These are phyloP conservation scores for Endotrypanum monterogeii DNA, from an alignment of 208 protist genomes.

Conservation along the genomic window DNA sequence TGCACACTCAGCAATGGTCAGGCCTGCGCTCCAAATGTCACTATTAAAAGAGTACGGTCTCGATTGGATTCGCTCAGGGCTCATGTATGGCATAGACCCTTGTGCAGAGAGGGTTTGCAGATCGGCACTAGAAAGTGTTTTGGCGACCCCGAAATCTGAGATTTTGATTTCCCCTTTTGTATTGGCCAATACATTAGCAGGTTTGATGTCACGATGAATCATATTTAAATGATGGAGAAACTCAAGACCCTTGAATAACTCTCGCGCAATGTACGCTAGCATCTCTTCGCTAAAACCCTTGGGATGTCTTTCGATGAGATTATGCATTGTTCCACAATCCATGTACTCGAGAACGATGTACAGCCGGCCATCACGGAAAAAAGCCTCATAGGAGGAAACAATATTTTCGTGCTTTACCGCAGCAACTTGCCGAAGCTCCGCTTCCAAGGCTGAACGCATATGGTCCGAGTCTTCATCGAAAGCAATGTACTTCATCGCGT, in stretches of 20 bases:
- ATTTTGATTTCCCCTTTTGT: constrained; percentile 95
- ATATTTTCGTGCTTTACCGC: constrained; percentile 88
- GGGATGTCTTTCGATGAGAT: constrained; percentile 75
- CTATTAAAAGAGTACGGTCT: constrained; percentile 89
- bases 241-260: constrained; percentile 83
- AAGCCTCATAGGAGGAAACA: constrained; percentile 90
- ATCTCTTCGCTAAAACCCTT: constrained; percentile 76
- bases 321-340: constrained; percentile 87
- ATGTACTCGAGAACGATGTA: constrained; percentile 93
- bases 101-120: constrained; percentile 84
- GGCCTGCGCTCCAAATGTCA: constrained; percentile 93
- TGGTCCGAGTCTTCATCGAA: constrained; percentile 79
- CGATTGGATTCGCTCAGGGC: constrained; percentile 90
- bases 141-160: constrained; percentile 96
- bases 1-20: constrained; percentile 89
- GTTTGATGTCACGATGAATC: constrained; percentile 97
- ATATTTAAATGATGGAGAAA: constrained; percentile 87
- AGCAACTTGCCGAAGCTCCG: constrained; percentile 82
- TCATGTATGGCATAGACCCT: constrained; percentile 95
- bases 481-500: constrained; percentile 87
- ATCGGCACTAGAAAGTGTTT: constrained; percentile 77
- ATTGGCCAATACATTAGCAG: constrained; percentile 97
- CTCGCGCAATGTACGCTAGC: constrained; percentile 82
- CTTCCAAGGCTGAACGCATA: constrained; percentile 63
- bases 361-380: constrained; percentile 85